Percentiles rank a stretch among this genome's conserved stretches.
Evolutionary conservation across 2,329 filamentous ascomycete genomes (phyloP).

Genomic region (Exophiala sideris): DNA sequence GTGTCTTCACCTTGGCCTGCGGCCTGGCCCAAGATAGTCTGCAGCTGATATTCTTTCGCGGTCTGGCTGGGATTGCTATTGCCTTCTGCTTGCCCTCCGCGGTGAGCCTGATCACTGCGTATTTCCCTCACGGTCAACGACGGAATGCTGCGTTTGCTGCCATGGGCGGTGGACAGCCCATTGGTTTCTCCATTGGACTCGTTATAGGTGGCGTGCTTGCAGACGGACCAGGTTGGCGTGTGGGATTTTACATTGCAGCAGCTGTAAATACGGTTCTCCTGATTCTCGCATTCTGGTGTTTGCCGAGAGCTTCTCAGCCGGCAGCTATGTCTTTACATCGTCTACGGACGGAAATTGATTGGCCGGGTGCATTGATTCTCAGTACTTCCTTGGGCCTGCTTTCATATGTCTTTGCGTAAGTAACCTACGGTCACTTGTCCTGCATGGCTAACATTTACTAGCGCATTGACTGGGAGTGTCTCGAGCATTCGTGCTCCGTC

Average conservation of each 20-base stretch:
- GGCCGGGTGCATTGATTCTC: conserved; percentile 49
- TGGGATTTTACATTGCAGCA: conserved; percentile 46
- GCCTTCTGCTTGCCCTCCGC: conserved; percentile 50
- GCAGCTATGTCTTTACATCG: too few species aligned
- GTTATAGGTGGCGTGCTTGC: conserved; percentile 50
- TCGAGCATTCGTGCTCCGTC: conserved; percentile 41
- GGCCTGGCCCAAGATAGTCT: conserved; percentile 39
- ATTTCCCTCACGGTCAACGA: conserved; percentile 45
- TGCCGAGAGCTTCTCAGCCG: conserved; percentile 24
- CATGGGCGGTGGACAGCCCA: conserved; percentile 49
- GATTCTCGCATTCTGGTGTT: conserved; percentile 41
- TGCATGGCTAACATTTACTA: background rate
- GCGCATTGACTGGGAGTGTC: conserved; percentile 15
- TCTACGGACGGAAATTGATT: conserved; percentile 46
- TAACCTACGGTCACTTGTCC: background rate
- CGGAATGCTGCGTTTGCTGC: conserved; percentile 53
- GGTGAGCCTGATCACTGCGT: conserved; percentile 48
- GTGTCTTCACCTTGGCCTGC: conserved; percentile 45
- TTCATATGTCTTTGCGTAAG: conserved; percentile 46
- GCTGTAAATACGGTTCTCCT: conserved; percentile 13
- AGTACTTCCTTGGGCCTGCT: conserved; percentile 49
- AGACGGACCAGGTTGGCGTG: conserved; percentile 51
- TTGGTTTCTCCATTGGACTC: conserved; percentile 53
- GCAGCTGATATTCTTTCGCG: conserved; percentile 49
- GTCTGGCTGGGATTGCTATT: conserved; percentile 44